Evolutionary conservation across 2,329 filamentous ascomycete species (phyloP).

Genomic region (Pseudocercospora pini-densiflorae): DNA sequence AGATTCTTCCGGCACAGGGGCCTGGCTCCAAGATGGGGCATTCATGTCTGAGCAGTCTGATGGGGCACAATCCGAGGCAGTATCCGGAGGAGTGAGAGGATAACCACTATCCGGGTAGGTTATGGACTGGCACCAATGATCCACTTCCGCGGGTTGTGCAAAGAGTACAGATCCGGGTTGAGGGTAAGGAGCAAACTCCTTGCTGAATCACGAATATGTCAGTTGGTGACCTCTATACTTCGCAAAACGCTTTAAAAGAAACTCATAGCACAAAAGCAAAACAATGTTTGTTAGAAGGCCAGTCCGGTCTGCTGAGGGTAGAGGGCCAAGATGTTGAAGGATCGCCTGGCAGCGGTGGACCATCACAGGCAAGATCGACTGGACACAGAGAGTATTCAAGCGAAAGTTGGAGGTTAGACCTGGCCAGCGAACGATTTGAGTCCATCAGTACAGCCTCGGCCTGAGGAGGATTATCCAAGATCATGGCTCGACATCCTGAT

Average conservation of each 20-base stretch:
- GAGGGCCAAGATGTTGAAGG: too few species aligned
- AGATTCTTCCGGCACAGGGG: slow-evolving; percentile 33
- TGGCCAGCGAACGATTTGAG: too few species aligned
- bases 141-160: slow-evolving; percentile 37
- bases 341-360: too few species aligned
- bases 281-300: background rate
- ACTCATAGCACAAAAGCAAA: background rate
- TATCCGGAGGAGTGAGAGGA: slow-evolving; percentile 39
- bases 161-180: slow-evolving; percentile 37
- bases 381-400: too few species aligned
- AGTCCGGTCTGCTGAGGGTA: too few species aligned
- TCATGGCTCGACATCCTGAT: background rate
- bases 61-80: slow-evolving; percentile 35
- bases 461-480: background rate
- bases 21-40: slow-evolving; percentile 32
- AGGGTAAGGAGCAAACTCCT: slow-evolving; percentile 33
- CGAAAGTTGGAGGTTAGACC: too few species aligned
- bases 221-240: slow-evolving; percentile 27
- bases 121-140: slow-evolving; percentile 38
- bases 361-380: too few species aligned
- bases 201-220: slow-evolving; percentile 34
- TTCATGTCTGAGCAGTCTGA: slow-evolving; percentile 38
- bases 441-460: too few species aligned
- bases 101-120: slow-evolving; percentile 27
- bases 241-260: background rate